Conservation (phyloP, 139 green algal species). For the Closterium sp. region DNA sequence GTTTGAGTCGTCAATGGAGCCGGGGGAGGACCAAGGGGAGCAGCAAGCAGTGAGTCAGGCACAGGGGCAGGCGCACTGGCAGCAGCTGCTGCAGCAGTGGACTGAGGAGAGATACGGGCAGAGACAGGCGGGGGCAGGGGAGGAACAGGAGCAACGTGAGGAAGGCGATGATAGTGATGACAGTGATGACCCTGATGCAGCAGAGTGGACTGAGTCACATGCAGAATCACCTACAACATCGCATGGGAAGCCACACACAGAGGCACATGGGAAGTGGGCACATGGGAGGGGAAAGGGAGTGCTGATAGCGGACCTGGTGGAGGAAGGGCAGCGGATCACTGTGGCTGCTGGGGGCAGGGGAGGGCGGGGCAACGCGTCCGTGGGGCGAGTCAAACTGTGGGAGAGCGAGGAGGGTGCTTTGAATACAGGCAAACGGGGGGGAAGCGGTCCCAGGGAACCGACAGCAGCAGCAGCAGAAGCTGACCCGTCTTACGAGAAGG, state of each 20-base stretch:
- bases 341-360: slow-evolving; percentile 10
- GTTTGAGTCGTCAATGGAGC: neutral
- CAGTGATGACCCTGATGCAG: too few species aligned
- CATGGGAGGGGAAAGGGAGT: neutral
- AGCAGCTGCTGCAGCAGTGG: neutral
- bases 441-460: too few species aligned
- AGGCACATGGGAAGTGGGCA: too few species aligned
- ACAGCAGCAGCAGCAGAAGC: too few species aligned
- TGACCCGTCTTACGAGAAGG: neutral
- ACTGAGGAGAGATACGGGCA: neutral
- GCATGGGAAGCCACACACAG: neutral
- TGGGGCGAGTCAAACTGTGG: neutral
- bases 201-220: too few species aligned
- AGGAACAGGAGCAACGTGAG: too few species aligned
- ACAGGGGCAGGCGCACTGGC: too few species aligned
- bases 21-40: neutral
- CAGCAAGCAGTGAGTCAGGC: too few species aligned
- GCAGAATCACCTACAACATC: too few species aligned
- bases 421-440: too few species aligned
- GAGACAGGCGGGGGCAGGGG: too few species aligned
- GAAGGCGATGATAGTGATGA: neutral
- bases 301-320: slow-evolving; percentile 29
- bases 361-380: slow-evolving; percentile 23
- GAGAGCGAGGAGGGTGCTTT: neutral
- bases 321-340: slow-evolving; percentile 13